Percentiles rank a stretch among this genome's conserved stretches.
Conservation (phyloP, 306 rosid genomes). For the Cercis canadensis region DNA sequence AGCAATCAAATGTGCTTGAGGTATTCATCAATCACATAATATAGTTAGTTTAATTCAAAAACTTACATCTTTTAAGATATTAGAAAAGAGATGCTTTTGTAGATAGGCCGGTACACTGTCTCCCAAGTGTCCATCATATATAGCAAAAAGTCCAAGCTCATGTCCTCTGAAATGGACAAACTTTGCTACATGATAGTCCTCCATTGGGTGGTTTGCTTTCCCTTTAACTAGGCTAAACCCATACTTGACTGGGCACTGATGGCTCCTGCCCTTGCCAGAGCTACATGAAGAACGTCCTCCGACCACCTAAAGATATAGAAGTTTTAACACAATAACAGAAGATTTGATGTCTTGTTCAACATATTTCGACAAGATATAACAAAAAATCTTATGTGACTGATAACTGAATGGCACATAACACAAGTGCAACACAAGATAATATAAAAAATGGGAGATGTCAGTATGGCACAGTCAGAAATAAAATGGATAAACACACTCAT, state of each 20-base stretch:
- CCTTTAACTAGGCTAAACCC: conserved; percentile 89
- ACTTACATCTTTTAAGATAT: conserved; percentile 85
- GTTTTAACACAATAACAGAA: conserved; percentile 26
- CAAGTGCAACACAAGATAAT: conserved; percentile 57
- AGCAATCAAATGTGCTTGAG: conserved; percentile 28
- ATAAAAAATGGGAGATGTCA: conserved; percentile 63
- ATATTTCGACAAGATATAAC: conserved; percentile 3
- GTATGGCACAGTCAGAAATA: conserved; percentile 46
- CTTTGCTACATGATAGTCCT: conserved; percentile 85
- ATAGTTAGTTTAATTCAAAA: conserved; percentile 27
- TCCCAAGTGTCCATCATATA: conserved; percentile 89
- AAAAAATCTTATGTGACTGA: background rate
- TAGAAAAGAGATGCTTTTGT: conserved; percentile 77
- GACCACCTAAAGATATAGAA: conserved; percentile 52
- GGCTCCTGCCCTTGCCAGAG: conserved; percentile 86
- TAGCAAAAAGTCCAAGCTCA: conserved; percentile 87
- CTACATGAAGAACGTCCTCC: conserved; percentile 75
- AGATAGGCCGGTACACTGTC: conserved; percentile 82
- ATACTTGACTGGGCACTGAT: conserved; percentile 67
- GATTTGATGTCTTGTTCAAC: background rate
- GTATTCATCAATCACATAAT: too few species aligned
- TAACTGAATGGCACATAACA: conserved; percentile 5
- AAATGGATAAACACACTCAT: conserved; percentile 30
- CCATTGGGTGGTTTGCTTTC: conserved; percentile 92
- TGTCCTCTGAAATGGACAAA: conserved; percentile 51